These are phyloP conservation scores for Castanea sativa DNA, from an alignment of 306 rosid species.

Conservation along the genomic window DNA sequence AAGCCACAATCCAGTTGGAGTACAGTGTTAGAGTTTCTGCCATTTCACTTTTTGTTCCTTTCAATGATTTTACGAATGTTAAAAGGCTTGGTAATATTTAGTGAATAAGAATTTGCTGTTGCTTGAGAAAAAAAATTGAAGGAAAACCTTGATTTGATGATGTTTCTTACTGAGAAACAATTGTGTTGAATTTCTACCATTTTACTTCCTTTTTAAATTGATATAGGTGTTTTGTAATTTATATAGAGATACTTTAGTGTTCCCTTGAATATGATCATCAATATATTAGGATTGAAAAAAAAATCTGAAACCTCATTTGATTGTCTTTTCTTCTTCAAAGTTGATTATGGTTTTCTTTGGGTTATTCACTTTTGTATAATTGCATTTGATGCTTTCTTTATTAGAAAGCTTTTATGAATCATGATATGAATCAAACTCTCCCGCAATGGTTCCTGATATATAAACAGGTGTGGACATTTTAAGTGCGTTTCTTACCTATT, in stretches of 20 bases:
- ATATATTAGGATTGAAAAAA: too few species aligned
- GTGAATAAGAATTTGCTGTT: background rate
- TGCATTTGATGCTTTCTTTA: background rate
- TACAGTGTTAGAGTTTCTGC: background rate
- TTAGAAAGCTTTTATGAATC: background rate
- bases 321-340: too few species aligned
- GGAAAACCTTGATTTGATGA: background rate
- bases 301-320: too few species aligned
- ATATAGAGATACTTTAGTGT: background rate
- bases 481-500: background rate
- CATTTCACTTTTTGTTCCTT: background rate
- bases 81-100: background rate
- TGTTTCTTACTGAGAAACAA: background rate
- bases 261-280: too few species aligned
- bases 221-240: background rate
- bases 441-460: background rate
- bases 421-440: background rate
- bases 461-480: background rate
- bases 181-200: background rate
- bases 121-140: background rate
- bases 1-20: slow-evolving; percentile 1
- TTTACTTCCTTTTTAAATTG: background rate
- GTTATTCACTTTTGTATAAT: background rate
- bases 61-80: background rate
- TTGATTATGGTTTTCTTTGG: too few species aligned